Evolutionary conservation across 1,284 basidiomycete species (phyloP).

Genomic region (Gymnopus androsaceus): DNA sequence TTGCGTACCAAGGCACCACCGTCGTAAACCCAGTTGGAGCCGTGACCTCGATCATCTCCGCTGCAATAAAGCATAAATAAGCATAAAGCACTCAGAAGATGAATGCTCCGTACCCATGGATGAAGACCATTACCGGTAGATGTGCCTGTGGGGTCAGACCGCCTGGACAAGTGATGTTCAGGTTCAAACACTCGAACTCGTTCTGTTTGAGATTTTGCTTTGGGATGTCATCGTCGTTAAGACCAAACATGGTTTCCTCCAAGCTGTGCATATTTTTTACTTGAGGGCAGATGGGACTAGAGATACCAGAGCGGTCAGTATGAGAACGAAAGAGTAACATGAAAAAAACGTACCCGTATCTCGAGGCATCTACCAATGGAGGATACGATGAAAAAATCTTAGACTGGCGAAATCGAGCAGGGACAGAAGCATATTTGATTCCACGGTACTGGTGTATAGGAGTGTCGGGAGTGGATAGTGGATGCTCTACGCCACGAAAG

Average conservation of each 20-base stretch:
- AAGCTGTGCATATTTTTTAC: slow-evolving; percentile 41
- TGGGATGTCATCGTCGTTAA: slow-evolving; percentile 55
- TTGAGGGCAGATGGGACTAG: slow-evolving; percentile 79
- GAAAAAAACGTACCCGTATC: slow-evolving; percentile 52
- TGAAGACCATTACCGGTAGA: slow-evolving; percentile 76
- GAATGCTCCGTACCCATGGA: slow-evolving; percentile 63
- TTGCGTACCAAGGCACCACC: slow-evolving; percentile 68
- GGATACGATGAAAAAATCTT: slow-evolving; percentile 58
- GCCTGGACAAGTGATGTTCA: slow-evolving; percentile 74
- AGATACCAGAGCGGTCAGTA: slow-evolving; percentile 3
- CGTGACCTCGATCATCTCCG: slow-evolving; percentile 69
- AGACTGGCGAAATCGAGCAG: slow-evolving; percentile 73
- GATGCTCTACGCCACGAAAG: slow-evolving; percentile 64
- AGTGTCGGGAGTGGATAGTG: slow-evolving; percentile 52
- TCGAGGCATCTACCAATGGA: slow-evolving; percentile 58
- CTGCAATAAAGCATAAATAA: slow-evolving; percentile 35
- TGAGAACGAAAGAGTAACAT: slow-evolving; percentile 4
- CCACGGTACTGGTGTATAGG: slow-evolving; percentile 72
- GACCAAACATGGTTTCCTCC: slow-evolving; percentile 64
- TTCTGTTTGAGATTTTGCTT: slow-evolving; percentile 59
- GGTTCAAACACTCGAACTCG: slow-evolving; percentile 75
- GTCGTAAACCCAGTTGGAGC: slow-evolving; percentile 75
- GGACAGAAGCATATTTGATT: slow-evolving; percentile 74
- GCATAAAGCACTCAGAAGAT: slow-evolving; percentile 11
- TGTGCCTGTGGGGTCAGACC: slow-evolving; percentile 49